A percentile compares a stretch with the other conserved stretches of the same genome.
phyloP scores from a whole-genome alignment of 2,329 filamentous ascomycete species.

The Trichoderma asperellum region DNA sequence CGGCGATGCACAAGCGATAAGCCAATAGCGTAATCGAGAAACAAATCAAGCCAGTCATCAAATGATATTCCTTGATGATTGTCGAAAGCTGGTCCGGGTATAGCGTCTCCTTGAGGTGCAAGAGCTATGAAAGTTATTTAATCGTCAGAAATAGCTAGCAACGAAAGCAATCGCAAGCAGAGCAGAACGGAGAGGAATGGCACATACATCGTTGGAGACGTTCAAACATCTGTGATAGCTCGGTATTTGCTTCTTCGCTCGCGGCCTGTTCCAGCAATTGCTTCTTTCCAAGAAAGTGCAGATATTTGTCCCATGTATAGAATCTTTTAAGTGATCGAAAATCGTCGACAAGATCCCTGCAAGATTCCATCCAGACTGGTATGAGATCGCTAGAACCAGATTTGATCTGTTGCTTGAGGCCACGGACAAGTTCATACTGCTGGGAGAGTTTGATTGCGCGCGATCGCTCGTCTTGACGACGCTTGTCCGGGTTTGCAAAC shows the following conservation, averaged over 20 bases:
- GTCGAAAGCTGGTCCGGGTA: conserved; percentile 36
- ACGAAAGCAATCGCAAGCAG: neutral
- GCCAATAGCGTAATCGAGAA: conserved; percentile 82
- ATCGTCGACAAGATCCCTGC: conserved; percentile 63
- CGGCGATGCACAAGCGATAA: conserved; percentile 70
- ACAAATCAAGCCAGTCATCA: conserved; percentile 83
- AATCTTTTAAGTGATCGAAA: conserved; percentile 67
- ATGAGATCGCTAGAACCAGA: conserved; percentile 50
- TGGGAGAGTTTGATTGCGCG: conserved; percentile 45
- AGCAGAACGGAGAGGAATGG: neutral
- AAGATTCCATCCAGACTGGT: conserved; percentile 60
- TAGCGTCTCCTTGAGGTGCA: conserved; percentile 38
- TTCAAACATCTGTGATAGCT: conserved; percentile 60
- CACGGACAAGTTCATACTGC: conserved; percentile 51
- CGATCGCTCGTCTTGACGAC: conserved; percentile 50
- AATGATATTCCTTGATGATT: conserved; percentile 80
- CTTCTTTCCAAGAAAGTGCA: conserved; percentile 56
- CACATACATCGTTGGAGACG: conserved; percentile 58
- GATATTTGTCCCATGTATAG: conserved; percentile 68
- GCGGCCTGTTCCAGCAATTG: conserved; percentile 33
- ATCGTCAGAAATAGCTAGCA: conserved; percentile 1
- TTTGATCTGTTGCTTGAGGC: conserved; percentile 48
- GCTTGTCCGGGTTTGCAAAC: conserved; percentile 50
- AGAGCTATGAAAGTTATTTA: conserved; percentile 36
- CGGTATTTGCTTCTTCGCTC: conserved; percentile 43